Percentiles rank a stretch among this genome's conserved stretches.
Evolutionary conservation across 2,329 filamentous ascomycete genomes (phyloP).

Genomic region (Rhynchosporium secalis): DNA sequence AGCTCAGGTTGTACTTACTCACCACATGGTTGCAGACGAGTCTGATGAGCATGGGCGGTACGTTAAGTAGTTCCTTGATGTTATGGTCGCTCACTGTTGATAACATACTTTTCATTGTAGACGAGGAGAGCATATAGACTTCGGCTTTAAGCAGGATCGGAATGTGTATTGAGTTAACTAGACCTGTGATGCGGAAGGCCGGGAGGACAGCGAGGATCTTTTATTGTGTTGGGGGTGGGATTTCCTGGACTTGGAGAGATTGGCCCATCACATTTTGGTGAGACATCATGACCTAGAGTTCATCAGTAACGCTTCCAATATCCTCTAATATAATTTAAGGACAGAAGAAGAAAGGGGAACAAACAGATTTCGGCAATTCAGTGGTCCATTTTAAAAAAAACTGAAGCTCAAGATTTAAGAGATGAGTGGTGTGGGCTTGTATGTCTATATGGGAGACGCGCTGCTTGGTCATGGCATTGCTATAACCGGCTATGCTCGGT

Average conservation of each 20-base stretch:
- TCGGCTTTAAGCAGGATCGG: slow-evolving; percentile 64
- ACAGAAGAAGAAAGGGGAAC: slow-evolving; percentile 5
- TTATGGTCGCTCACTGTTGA: slow-evolving; percentile 63
- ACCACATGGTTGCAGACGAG: slow-evolving; percentile 44
- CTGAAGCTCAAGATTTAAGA: slow-evolving; percentile 53
- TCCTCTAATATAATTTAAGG: background rate
- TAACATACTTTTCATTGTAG: slow-evolving; percentile 62
- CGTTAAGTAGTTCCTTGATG: slow-evolving; percentile 65
- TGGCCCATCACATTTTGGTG: slow-evolving; percentile 43
- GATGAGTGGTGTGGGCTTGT: slow-evolving; percentile 55
- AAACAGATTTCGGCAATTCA: slow-evolving; percentile 53
- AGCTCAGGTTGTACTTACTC: slow-evolving; percentile 53
- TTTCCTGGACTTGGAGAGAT: slow-evolving; percentile 55
- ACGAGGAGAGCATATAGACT: slow-evolving; percentile 63
- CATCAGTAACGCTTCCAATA: slow-evolving; percentile 16
- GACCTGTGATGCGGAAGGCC: slow-evolving; percentile 58
- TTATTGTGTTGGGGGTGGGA: slow-evolving; percentile 57
- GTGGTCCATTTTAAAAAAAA: slow-evolving; percentile 50
- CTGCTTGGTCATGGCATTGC: slow-evolving; percentile 59
- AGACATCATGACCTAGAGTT: slow-evolving; percentile 37
- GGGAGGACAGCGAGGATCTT: slow-evolving; percentile 67
- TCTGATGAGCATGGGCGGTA: slow-evolving; percentile 73
- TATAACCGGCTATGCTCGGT: slow-evolving; percentile 42
- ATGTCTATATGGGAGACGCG: slow-evolving; percentile 58
- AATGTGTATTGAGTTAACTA: slow-evolving; percentile 63